A percentile compares a stretch with the other conserved stretches of the same genome.
Conservation (phyloP, 2,329 filamentous ascomycete species). For the Arthroderma sp. region DNA sequence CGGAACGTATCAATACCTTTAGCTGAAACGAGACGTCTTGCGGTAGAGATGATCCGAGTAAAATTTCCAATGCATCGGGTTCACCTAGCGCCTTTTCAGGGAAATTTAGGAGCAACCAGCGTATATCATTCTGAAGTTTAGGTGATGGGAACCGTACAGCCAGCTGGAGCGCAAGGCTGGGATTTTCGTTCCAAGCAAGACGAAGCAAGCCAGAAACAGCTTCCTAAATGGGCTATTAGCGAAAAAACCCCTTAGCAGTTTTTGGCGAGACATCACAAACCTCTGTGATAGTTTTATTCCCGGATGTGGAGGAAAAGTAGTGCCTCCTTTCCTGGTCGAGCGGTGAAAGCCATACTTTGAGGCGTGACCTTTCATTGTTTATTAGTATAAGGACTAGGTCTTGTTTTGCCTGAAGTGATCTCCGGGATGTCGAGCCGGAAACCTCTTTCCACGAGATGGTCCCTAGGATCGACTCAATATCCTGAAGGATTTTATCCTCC, state of each 20-base stretch:
- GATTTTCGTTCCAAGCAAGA: slow-evolving; percentile 76
- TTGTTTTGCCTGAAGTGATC: slow-evolving; percentile 63
- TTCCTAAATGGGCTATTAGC: slow-evolving; percentile 1
- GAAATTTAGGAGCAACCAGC: slow-evolving; percentile 66
- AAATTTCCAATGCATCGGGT: slow-evolving; percentile 67
- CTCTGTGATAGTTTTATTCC: slow-evolving; percentile 11
- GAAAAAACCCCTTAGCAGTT: no score
- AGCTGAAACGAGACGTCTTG: slow-evolving; percentile 70
- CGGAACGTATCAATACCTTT: slow-evolving; percentile 42
- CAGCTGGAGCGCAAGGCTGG: slow-evolving; percentile 78
- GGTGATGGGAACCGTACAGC: slow-evolving; percentile 63
- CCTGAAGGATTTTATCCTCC: slow-evolving; percentile 66
- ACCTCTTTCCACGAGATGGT: slow-evolving; percentile 44
- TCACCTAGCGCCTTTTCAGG: slow-evolving; percentile 72
- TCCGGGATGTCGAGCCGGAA: slow-evolving; percentile 39
- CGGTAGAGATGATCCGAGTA: slow-evolving; percentile 65
- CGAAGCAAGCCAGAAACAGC: slow-evolving; percentile 53
- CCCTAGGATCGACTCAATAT: slow-evolving; percentile 57
- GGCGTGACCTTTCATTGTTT: slow-evolving; percentile 67
- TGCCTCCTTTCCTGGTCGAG: slow-evolving; percentile 50
- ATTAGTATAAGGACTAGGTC: slow-evolving; percentile 68
- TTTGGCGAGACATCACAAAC: neutral
- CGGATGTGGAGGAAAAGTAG: slow-evolving; percentile 33
- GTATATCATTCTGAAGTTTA: slow-evolving; percentile 60
- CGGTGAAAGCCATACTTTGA: slow-evolving; percentile 83